Evolutionary conservation across 1,284 basidiomycete genomes (phyloP), one percentile per base, ranked within the genome.

Genomic region (Prillingera fragicola): DNA sequence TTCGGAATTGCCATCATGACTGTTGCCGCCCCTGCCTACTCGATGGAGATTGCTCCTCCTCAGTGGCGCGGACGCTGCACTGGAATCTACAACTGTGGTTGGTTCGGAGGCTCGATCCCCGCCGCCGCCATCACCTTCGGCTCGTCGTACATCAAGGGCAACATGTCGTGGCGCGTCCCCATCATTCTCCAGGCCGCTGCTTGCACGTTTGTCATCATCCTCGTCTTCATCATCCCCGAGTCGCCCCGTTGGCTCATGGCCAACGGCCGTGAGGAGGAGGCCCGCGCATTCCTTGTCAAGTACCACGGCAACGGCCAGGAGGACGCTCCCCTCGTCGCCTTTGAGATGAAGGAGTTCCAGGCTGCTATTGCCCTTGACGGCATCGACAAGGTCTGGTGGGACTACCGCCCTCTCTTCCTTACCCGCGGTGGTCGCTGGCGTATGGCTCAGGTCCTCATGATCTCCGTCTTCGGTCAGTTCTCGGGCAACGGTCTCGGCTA

Each of bases 11-110:
- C 67, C 1, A 56, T 69, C 36, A 76, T 45, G 60, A 55, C 75
- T 35, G 71, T 75, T 10, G 72, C 77, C 15, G 77, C 77, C 8
- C 77, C 78, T 6, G 67, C 72, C 8, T 76, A 75, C 60, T 71
- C 68, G 21, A 69, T 73, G 40, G 75, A 53, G 57, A 77, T 82
- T 67, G 75, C 78, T 9, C 80, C 80, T 28, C 79, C 80, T 14
- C 78, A 80, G 64, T 82, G 80, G 80, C 73, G 80, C 54, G 79
- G 80, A 41, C 73, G 78, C 21, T 67, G 79, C 55, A 78, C 78
- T 18, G 78, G 77, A 45, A 28, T 50, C 35, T 55, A 45, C 45
- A 78, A 76, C 44, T 67, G 57, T 54, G 65, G 70, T 45, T 63
- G 65, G 63, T 58, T 59, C 26, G 53, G 54, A 10, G 55, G 60